These are phyloP conservation scores for Akanthomyces muscarius DNA, from an alignment of 2,329 filamentous ascomycete species.

Conservation along the genomic window DNA sequence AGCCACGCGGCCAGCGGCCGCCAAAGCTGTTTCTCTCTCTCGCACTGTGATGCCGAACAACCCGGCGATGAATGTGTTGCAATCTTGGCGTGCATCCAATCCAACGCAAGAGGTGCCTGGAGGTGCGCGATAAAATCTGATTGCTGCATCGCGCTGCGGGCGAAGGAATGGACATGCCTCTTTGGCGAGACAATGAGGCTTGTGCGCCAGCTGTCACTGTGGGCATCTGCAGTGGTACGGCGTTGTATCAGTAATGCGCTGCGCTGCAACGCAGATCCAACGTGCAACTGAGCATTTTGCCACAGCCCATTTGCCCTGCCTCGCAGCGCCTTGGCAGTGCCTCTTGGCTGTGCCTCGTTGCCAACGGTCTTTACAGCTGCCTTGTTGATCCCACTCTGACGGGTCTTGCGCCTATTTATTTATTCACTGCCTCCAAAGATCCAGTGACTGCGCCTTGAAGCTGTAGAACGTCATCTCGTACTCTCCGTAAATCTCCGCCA, in stretches of 20 bases:
- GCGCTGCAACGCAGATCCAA: not conserved
- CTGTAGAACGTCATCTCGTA: not conserved
- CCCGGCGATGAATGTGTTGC: not conserved
- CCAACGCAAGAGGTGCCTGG: not conserved
- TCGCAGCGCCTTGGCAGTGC: conserved; percentile 1
- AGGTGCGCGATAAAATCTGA: conserved; percentile 11
- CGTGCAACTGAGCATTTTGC: not conserved
- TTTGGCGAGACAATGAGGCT: not conserved
- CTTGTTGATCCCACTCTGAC: not conserved
- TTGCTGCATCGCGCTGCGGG: not conserved
- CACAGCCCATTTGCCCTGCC: not conserved
- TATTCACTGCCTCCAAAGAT: not conserved
- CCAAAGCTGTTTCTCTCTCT: not conserved
- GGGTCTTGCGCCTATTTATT: not conserved
- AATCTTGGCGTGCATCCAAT: not conserved
- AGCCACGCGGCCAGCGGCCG: not conserved
- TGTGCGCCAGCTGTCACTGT: not conserved
- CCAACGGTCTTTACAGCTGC: not conserved
- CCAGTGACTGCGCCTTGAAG: not conserved
- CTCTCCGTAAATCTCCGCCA: not conserved
- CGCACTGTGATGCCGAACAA: conserved; percentile 13
- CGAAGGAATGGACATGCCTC: not conserved
- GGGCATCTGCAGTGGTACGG: not conserved
- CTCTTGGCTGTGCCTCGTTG: not conserved
- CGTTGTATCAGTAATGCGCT: not conserved